Base-by-base conservation (phyloP, 805 yeast species). In the Nakazawaea laoshanensis region DNA sequence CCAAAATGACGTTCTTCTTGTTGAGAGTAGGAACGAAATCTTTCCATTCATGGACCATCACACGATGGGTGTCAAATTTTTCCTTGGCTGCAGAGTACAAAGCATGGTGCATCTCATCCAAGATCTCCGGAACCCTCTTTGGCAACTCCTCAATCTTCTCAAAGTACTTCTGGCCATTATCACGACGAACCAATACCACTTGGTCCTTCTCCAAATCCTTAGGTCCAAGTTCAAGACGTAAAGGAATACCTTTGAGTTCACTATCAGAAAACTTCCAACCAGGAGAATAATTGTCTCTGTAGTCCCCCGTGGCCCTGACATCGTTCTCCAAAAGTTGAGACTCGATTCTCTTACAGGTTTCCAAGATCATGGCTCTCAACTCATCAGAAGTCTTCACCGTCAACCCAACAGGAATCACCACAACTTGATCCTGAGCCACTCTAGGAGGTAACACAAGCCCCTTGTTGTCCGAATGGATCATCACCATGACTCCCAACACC, bases 191-290 rank as follows among this genome's bases (percentile, higher is more conserved):
- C 39, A 87, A 92, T 26, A 84, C 67, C 32, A 82, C 92, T 50
- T 80, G 83, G 43, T 73, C 64, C 54, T 77, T 72, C 51, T 81
- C 80, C 50, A 86, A 65, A 61, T 92, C 99, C 65, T 83, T 85
- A 49, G 99, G 99, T 47, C 99, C 99, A 50, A 84, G 73, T 67
- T 92, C 99, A 30, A 92, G 53, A 60, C 98, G 81, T 43, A 92
- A 64, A 44, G 97, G 97, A 34, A 79, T 69, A 71, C 99, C 99
- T 68, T 82, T 86, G 56, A 92, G 75, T 66, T 92, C 99, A 71
- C 94, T 82, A 56, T 92, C 95, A 38, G 96, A 80, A 62, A 89
- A 92, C 64, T 92, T 92, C 97, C 96, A 92, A 43, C 98, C 98
- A 44, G 97, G 95, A 34, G 96, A 80, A 66, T 92, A 89, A 66